Evolutionary conservation across 1,284 basidiomycete genomes (phyloP), one percentile per base, ranked within the genome.

Genomic region (Cutaneotrichosporon daszewskae): DNA sequence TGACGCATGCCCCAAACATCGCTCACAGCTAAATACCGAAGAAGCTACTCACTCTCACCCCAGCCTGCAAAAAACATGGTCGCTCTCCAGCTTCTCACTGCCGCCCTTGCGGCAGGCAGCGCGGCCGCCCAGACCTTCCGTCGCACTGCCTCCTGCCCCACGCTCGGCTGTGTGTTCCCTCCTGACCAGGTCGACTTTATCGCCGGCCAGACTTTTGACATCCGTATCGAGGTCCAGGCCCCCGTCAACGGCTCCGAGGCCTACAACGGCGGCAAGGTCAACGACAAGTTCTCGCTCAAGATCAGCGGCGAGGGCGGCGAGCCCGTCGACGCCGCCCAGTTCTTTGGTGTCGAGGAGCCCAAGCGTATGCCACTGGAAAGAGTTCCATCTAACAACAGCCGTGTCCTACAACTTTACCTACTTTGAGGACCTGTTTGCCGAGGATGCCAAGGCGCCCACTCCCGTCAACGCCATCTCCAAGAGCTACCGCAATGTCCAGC

Each of bases 181-280:
- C 68, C 68, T 36, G 64, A 65, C 46, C 58, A 62, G 46, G 60
- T 58, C 24, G 59, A 66, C 37, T 67, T 69, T 47, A 54, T 67
- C 31, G 58, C 68, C 13, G 67, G 64, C 27, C 62, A 64, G 43
- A 55, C 58, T 4, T 67, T 68, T 37, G 66, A 68, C 54, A 64
- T 69, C 46, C 59, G 64, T 12, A 43, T 62, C 29, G 64, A 72
- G 54, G 64, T 72, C 7, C 72, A 74, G 47, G 72, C 72, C 1
- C 72, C 72, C 9, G 56, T 65, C 12, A 73, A 73, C 51, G 72
- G 72, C 18, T 55, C 67, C 3, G 60, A 68, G 47, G 64, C 72
- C 2, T 72, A 59, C 56, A 71, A 72, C 61, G 53, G 57, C 40
- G 73, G 73, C 41, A 47, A 50, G 7, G 59, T 62, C 24, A 50